Base-by-base conservation (phyloP, 163 green algal species). In the Scenedesmus sp. region DNA sequence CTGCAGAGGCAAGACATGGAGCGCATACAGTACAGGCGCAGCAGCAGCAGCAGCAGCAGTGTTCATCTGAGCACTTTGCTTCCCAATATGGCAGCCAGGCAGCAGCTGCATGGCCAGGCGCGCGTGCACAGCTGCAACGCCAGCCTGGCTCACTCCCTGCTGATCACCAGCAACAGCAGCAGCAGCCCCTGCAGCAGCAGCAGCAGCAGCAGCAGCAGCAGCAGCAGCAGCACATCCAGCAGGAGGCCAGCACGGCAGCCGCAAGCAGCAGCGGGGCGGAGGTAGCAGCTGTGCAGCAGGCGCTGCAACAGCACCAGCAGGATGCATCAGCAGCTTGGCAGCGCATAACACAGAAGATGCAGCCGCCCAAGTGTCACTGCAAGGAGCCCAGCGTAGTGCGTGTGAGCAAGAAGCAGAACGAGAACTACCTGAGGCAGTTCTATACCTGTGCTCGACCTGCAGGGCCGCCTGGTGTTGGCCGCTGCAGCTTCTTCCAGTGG, bases 361-460 rank as follows among this genome's bases (percentile, higher is more conserved):
- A 91, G 73, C 74, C 92, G 3, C 96, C 96, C 12, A 92, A 82
- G 56, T 98, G 96, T 87, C 85, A 77, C 18, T 93, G 93, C 89
- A 74, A 67, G 1, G 95, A 97, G 90, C 70, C 90, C 8, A 94
- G 92, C 56, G 94, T 97, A 52, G 95, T 96, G 4, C 94, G 88
- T 34, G 89, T 81, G 26, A 92, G 93, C 4, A 96, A 92, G 57
- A 95, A 94, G 91, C 13, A 59, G 18, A 86, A 89, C n/a, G 9
- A 26, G 8, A 95, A 92, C 83, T 54, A 89, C 18, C 88, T 92
- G 0, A 87, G 96, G 18, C 92, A 95, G 73, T 99, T 99, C 87
- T 98, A 96, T 85, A 90, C 94, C 13, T 99, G 97, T 81, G 88
- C 85, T 0, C 89, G 96, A 2, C 73, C 95, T 13, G 96, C 94